Base-by-base conservation (phyloP, 345 rosid genomes). In the Ceriops zippeliana region DNA sequence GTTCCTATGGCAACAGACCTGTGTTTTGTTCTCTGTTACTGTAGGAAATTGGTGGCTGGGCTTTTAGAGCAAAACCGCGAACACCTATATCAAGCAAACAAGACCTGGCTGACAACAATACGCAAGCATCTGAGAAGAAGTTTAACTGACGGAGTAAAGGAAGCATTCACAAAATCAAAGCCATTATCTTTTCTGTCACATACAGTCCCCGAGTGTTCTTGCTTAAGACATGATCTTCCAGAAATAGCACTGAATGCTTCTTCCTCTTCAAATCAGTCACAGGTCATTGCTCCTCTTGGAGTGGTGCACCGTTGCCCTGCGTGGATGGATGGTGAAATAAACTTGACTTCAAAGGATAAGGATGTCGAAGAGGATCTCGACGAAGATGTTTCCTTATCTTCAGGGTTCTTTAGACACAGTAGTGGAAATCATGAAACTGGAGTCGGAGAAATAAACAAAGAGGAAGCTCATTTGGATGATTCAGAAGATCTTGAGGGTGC, bases 151-250 rank as follows among this genome's bases (percentile, higher is more conserved):
- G 89, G 99, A 66, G 75, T 86, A 65, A 75, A 76, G 9, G 75
- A 81, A 73, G 88, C 96, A 22, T 86, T 88, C 0, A 70, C 69
- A 28, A 82, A 61, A 70, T 83, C 89, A 30, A 95, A 90, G 81
- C 77, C 70, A 1, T 71, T 58, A 16, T 76, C 96, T 62, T 91
- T 91, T 75, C 89, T 95, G 35, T 82, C 91, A 20, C 90, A 91
- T 76, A 96, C 97, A 0, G 84, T 85, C 54, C 99, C 96, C 0
- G 97, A 95, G 81, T 95, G 99, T 79, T 87, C 93, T 74, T 95
- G 97, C 79, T 62, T 76, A 46, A 79, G 75, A 66, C 61, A 42
- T 56, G 70, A 76, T 27, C 68, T 70, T 9, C 52, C 64, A 2
- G 52, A 70, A 75, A 54, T 73, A 46, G 54, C 76, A 28, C 58